Evolutionary conservation across 2,329 filamentous ascomycete genomes (phyloP), one percentile per base, ranked within the genome.

Genomic region (Nemania diffusa): DNA sequence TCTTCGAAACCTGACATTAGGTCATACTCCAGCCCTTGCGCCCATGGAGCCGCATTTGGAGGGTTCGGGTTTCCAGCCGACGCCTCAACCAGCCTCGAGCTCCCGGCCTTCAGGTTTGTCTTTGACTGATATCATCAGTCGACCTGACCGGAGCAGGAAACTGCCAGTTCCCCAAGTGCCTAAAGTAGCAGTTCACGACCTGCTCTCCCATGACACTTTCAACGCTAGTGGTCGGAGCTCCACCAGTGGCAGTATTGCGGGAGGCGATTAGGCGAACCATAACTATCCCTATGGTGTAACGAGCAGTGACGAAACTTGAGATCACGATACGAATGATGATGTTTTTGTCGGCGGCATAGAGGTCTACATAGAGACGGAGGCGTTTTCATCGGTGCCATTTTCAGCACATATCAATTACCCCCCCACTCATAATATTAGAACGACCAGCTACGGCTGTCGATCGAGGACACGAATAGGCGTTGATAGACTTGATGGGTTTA

Each of bases 111-210:
- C 85, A 63, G 94, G 94, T 46, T 88, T 97, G 65, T 92, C 93
- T 44, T 90, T 98, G 74, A 92, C 90, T 66, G 95, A 98, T 78
- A 98, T 98, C 76, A 96, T 98, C 83, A 93, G 91, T 76, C 91
- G 91, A 73, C 88, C 93, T 1, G 94, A 97, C 71, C 93, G 93
- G 42, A 91, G 92, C 26, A 86, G 95, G 74, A 98, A 98, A 80
- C 84, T 98, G 20, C 95, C 95, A 0, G 92, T 97, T 17, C 94
- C 94, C 5, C 92, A 95, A 80, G 88, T 94, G n/a, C 93, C 93
- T 62, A 96, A 96, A 79, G 91, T 97, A 50, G 92, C 92, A 1
- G 91, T 97, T 5, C 92, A 95, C 74, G 95, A 97, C 74, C 85
- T 97, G 63, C 83, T 97, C 69, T 85, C 88, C 1, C 86, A 83